These are phyloP conservation scores for Cutaneotrichosporon sp. DNA, from an alignment of 1,284 basidiomycete species.

Conservation along the genomic window DNA sequence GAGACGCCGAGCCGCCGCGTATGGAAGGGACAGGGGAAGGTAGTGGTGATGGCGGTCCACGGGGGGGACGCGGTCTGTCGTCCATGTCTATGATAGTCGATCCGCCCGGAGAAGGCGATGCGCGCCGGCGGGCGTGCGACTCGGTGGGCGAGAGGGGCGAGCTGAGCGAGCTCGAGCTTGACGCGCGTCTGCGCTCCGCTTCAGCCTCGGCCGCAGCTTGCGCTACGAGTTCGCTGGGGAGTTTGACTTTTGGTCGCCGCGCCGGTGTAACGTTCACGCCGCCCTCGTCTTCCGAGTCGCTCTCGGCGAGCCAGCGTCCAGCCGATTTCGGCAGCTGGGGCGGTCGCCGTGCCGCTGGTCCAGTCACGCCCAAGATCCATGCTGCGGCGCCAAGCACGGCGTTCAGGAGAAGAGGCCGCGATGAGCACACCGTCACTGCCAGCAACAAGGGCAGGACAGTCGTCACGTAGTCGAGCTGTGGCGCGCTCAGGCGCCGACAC, in stretches of 20 bases:
- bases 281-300: slow-evolving; percentile 39
- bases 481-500: slow-evolving; percentile 33
- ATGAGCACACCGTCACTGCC: slow-evolving; percentile 69
- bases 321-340: slow-evolving; percentile 18
- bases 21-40: not conserved
- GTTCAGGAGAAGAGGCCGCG: slow-evolving; percentile 54
- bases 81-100: not conserved
- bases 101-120: too few species aligned
- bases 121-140: too few species aligned
- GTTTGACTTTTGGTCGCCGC: slow-evolving; percentile 7
- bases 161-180: not conserved
- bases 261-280: not conserved
- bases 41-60: not conserved
- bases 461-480: slow-evolving; percentile 57
- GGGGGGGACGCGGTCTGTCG: not conserved
- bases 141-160: slow-evolving; percentile 4
- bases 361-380: not conserved
- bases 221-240: slow-evolving; percentile 12
- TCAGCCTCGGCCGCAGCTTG: slow-evolving; percentile 5
- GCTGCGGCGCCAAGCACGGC: slow-evolving; percentile 45
- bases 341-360: not conserved
- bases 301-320: slow-evolving; percentile 43
- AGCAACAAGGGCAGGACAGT: slow-evolving; percentile 71
- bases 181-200: not conserved
- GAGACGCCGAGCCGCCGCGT: not conserved